Evolutionary conservation across 2,329 filamentous ascomycete species (phyloP).

Genomic region (Aspergillus phoenicis): DNA sequence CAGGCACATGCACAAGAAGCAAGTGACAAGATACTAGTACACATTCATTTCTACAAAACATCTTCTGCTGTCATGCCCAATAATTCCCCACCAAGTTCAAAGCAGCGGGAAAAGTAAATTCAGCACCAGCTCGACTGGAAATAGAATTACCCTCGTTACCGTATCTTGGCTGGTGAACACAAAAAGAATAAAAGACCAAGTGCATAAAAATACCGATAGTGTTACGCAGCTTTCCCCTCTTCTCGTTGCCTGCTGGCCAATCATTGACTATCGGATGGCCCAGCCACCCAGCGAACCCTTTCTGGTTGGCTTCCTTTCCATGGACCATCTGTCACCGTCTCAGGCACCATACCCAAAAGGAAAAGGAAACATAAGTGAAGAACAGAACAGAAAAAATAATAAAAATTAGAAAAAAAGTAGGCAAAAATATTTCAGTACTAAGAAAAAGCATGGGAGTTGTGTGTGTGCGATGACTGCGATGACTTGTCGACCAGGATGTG

Average conservation of each 20-base stretch:
- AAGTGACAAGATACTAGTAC: too few relatives aligned
- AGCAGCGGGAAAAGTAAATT: background rate
- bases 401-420: background rate
- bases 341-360: constrained; percentile 4
- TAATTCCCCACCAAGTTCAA: background rate
- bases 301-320: constrained; percentile 9
- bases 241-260: background rate
- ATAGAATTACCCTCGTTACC: constrained; percentile 6
- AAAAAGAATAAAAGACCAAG: constrained; percentile 6
- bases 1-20: too few relatives aligned
- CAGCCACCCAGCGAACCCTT: constrained; percentile 15
- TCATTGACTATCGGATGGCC: constrained; percentile 1
- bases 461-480: background rate
- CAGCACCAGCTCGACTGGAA: constrained; percentile 1
- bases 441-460: background rate
- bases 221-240: constrained; percentile 15
- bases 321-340: constrained; percentile 9
- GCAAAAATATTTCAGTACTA: background rate
- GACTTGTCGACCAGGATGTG: constrained; percentile 2
- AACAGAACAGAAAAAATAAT: background rate
- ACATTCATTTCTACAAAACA: background rate
- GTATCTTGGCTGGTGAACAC: background rate
- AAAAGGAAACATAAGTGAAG: background rate
- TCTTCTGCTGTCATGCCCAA: background rate
- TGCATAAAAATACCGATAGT: constrained; percentile 1